Evolutionary conservation across 345 rosid species (phyloP).

Genomic region (Citrus cavaleriei): DNA sequence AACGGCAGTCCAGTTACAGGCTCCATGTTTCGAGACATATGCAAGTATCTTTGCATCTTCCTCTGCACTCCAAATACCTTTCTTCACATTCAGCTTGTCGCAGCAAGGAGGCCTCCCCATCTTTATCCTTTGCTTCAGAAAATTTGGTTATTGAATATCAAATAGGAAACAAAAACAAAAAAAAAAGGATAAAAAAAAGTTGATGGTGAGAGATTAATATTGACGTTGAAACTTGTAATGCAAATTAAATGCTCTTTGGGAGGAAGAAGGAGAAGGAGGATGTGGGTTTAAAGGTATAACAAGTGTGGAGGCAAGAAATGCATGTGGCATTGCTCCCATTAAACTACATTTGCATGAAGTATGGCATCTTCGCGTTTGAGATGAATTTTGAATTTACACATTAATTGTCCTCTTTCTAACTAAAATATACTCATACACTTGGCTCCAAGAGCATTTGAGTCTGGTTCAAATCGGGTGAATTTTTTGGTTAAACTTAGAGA

Average conservation of each 20-base stretch:
- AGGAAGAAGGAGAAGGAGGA: conserved; percentile 10
- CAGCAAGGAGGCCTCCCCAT: conserved; percentile 51
- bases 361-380: conserved; percentile 22
- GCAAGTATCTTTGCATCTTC: conserved; percentile 63
- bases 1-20: conserved; percentile 50
- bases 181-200: not conserved
- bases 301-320: conserved; percentile 40
- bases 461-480: conserved; percentile 47
- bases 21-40: conserved; percentile 56
- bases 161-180: not conserved
- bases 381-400: not conserved
- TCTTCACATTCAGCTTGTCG: conserved; percentile 37
- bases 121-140: conserved; percentile 6
- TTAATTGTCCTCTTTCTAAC: conserved; percentile 9
- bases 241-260: conserved; percentile 21
- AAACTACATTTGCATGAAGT: conserved; percentile 34
- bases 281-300: conserved; percentile 31
- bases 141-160: not conserved
- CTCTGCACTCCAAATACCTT: conserved; percentile 54
- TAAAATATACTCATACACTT: conserved; percentile 3
- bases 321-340: conserved; percentile 31
- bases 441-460: conserved; percentile 25
- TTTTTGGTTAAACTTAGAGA: conserved; percentile 29
- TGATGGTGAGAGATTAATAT: not conserved
- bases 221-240: conserved; percentile 3